Percentiles rank a stretch among this genome's conserved stretches.
phyloP scores from a whole-genome alignment of 106 monocot species.

The Hemerocallis citrina region DNA sequence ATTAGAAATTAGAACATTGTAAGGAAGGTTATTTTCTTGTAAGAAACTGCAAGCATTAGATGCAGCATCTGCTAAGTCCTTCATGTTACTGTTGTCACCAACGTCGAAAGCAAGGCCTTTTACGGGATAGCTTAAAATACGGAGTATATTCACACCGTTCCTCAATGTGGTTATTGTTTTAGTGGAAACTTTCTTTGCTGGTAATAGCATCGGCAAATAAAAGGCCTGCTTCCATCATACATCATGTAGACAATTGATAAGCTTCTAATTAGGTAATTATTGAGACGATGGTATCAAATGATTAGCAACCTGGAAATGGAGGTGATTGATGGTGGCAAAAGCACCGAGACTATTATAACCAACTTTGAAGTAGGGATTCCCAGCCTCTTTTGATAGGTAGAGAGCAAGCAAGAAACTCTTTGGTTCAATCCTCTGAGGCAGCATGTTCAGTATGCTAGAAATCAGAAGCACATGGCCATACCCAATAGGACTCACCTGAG shows the following conservation, averaged over 20 bases:
- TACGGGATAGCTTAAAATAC: constrained; percentile 59
- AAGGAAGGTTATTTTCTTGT: constrained; percentile 74
- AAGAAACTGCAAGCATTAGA: constrained; percentile 61
- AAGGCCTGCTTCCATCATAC: constrained; percentile 41
- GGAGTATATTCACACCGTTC: constrained; percentile 40
- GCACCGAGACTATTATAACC: constrained; percentile 84
- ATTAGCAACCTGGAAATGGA: constrained; percentile 56
- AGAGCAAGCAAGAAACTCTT: constrained; percentile 62
- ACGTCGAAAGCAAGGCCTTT: constrained; percentile 64
- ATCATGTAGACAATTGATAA: background rate
- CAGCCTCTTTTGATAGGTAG: constrained; percentile 50
- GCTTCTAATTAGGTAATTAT: background rate
- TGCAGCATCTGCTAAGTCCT: constrained; percentile 44
- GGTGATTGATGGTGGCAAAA: constrained; percentile 82
- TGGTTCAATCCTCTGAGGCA: constrained; percentile 62
- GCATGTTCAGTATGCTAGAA: constrained; percentile 51
- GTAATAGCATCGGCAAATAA: constrained; percentile 55
- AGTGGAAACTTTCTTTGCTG: constrained; percentile 65
- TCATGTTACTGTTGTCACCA: constrained; percentile 24
- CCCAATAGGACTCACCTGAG: constrained; percentile 68
- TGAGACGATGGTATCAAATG: background rate
- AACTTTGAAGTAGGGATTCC: constrained; percentile 58
- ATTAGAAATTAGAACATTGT: constrained; percentile 75
- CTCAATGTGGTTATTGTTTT: constrained; percentile 27
- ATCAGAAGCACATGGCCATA: constrained; percentile 67